These are phyloP conservation scores for Botrytis tulipae DNA, from an alignment of 2,329 filamentous ascomycete species.

Conservation along the genomic window DNA sequence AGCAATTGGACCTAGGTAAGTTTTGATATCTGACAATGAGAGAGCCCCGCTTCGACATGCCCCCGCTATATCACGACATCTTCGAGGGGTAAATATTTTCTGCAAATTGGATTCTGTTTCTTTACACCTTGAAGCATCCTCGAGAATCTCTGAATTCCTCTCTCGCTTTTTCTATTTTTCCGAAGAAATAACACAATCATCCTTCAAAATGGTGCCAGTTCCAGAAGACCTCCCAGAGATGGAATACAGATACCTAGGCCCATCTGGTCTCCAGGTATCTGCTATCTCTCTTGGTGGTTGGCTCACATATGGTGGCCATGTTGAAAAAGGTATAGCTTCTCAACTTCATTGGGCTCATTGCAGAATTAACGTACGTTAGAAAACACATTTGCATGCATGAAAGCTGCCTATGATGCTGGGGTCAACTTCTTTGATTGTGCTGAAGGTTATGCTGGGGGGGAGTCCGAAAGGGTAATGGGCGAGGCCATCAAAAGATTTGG, in stretches of 20 bases:
- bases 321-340: constrained; percentile 55
- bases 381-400: constrained; percentile 59
- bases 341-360: not conserved
- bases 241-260: constrained; percentile 71
- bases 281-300: constrained; percentile 69
- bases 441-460: constrained; percentile 52
- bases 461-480: constrained; percentile 55
- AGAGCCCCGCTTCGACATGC: constrained; percentile 10
- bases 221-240: constrained; percentile 52
- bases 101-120: constrained; percentile 5
- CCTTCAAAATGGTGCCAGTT: constrained; percentile 36
- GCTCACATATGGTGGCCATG: constrained; percentile 74
- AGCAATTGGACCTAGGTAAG: not conserved
- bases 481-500: constrained; percentile 55
- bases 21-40: not conserved
- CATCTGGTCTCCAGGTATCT: constrained; percentile 71
- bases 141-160: not conserved
- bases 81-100: not conserved
- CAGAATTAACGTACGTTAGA: constrained; percentile 42
- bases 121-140: not conserved
- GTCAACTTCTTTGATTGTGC: constrained; percentile 60
- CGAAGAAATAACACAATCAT: not conserved
- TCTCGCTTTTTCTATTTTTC: not conserved
- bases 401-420: constrained; percentile 56
- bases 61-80: constrained; percentile 18